Conservation (phyloP, 106 monocot genomes). For the Posidonia australis region DNA sequence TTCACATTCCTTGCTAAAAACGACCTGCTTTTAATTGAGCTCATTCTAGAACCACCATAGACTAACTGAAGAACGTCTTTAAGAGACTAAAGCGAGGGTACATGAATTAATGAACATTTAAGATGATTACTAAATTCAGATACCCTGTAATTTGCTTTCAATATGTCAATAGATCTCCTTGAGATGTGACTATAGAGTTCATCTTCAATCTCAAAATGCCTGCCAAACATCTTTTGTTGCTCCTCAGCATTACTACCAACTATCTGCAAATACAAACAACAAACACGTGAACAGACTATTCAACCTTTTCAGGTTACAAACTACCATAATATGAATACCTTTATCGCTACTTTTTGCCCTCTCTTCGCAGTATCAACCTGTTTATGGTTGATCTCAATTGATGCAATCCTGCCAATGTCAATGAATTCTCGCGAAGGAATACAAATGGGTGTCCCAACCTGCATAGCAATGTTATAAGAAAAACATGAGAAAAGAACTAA, state of each 20-base stretch:
- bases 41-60: too few species aligned
- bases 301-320: neutral
- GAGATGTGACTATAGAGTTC: constrained; percentile 91
- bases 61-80: neutral
- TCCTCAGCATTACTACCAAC: constrained; percentile 55
- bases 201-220: constrained; percentile 88
- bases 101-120: neutral
- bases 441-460: constrained; percentile 93
- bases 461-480: constrained; percentile 3
- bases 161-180: constrained; percentile 77
- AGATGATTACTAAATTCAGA: neutral
- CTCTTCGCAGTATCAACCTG: constrained; percentile 82
- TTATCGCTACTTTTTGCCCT: constrained; percentile 89
- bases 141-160: constrained; percentile 88
- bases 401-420: constrained; percentile 76
- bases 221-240: constrained; percentile 69
- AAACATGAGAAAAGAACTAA: constrained; percentile 1
- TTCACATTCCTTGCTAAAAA: too few species aligned
- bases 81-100: neutral
- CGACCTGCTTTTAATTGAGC: too few species aligned
- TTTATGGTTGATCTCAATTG: constrained; percentile 90
- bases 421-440: constrained; percentile 77
- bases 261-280: constrained; percentile 32
- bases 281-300: neutral
- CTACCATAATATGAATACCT: constrained; percentile 27